Evolutionary conservation across 2,329 filamentous ascomycete species (phyloP).

Genomic region (Penicillium sp.): DNA sequence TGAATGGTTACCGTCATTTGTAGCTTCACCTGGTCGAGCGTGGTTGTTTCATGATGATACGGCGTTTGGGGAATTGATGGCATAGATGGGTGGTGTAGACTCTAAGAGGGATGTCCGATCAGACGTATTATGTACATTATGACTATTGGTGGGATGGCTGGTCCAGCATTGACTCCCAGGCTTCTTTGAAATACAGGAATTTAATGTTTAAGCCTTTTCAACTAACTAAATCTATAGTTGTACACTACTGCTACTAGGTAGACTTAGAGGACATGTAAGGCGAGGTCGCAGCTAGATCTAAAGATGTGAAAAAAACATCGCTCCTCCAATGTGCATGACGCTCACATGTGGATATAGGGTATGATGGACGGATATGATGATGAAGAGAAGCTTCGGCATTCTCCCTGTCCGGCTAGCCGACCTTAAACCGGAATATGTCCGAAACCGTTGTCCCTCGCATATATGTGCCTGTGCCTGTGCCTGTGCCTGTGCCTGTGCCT

Average conservation of each 20-base stretch:
- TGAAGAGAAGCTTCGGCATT: no score
- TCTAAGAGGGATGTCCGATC: neutral
- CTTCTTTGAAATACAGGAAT: neutral
- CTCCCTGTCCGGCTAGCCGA: neutral
- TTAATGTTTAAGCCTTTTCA: neutral
- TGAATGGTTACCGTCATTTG: constrained; percentile 15
- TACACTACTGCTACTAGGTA: no score
- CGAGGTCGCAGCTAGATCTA: no score
- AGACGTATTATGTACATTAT: neutral
- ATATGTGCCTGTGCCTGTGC: neutral
- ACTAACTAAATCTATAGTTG: neutral
- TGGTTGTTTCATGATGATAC: constrained; percentile 14
- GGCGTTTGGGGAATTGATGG: constrained; percentile 11
- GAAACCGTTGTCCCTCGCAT: neutral
- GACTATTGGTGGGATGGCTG: neutral
- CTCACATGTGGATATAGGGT: no score
- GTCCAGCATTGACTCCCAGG: neutral
- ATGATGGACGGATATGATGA: no score
- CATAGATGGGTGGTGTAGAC: neutral
- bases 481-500: neutral
- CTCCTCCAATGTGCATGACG: no score
- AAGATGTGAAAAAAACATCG: no score
- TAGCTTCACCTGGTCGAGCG: constrained; percentile 9
- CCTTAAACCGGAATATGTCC: neutral
- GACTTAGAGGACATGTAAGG: no score